These are phyloP conservation scores for Ascochyta clinopodiicola DNA, from an alignment of 2,329 filamentous ascomycete species.

Conservation along the genomic window DNA sequence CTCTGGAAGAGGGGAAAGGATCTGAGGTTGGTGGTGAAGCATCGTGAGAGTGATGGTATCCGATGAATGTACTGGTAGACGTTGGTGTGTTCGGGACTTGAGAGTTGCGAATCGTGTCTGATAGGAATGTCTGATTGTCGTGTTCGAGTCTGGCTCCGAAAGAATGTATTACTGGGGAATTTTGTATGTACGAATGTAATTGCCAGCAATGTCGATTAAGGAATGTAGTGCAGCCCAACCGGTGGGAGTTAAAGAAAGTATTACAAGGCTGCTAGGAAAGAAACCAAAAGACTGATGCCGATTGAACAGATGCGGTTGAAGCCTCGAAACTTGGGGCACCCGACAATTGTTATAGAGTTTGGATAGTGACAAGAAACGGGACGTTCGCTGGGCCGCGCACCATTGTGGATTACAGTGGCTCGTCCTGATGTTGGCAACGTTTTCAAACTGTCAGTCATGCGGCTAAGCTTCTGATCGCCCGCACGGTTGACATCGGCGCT, in stretches of 20 bases:
- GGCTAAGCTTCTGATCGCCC: constrained; percentile 46
- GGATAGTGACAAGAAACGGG: constrained; percentile 39
- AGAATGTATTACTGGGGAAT: constrained; percentile 46
- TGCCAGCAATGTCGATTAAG: constrained; percentile 55
- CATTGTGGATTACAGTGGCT: constrained; percentile 51
- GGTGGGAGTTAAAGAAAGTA: constrained; percentile 60
- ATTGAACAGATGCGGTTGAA: constrained; percentile 49
- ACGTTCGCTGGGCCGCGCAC: constrained; percentile 31
- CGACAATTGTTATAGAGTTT: constrained; percentile 45
- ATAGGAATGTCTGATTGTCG: constrained; percentile 55
- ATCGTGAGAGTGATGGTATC: constrained; percentile 28
- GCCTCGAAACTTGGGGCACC: constrained; percentile 48
- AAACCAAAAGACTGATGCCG: constrained; percentile 48
- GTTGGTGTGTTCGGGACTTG: constrained; percentile 44
- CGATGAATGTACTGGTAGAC: constrained; percentile 34
- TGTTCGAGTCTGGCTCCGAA: constrained; percentile 48
- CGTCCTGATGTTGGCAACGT: constrained; percentile 49
- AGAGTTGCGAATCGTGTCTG: constrained; percentile 34
- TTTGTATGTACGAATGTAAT: constrained; percentile 42
- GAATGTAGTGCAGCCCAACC: constrained; percentile 62
- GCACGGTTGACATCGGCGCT: constrained; percentile 40
- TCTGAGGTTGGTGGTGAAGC: constrained; percentile 49
- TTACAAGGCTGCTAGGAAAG: constrained; percentile 50
- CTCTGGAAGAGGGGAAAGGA: constrained; percentile 48
- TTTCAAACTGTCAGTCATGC: constrained; percentile 51